Conservation (phyloP, 2,329 filamentous ascomycete species). For the Sporothrix mexicana region DNA sequence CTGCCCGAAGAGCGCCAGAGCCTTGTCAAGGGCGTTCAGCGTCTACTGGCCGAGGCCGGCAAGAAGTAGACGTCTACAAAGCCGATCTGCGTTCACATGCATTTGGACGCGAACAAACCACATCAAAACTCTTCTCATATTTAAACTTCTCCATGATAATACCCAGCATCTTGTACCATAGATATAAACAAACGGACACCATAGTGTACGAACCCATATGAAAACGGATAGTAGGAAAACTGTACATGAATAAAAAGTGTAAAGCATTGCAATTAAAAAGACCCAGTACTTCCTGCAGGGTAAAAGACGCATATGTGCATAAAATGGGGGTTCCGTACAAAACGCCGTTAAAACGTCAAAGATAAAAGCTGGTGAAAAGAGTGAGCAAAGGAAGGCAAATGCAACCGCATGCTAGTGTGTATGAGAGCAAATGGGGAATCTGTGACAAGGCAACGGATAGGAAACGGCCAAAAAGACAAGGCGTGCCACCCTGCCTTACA, state of each 20-base stretch:
- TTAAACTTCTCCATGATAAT: conserved; percentile 5
- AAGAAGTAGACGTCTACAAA: conserved; percentile 16
- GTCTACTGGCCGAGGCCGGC: conserved; percentile 55
- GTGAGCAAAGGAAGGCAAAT: not conserved
- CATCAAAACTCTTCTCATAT: conserved; percentile 9
- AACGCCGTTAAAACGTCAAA: conserved; percentile 18
- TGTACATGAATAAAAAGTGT: not conserved
- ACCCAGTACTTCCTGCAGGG: not conserved
- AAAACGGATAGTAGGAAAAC: not conserved
- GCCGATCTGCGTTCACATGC: not conserved
- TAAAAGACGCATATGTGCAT: conserved; percentile 4
- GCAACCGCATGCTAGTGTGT: conserved; percentile 24
- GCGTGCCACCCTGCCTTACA: conserved; percentile 55
- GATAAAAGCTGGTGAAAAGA: not conserved
- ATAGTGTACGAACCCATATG: conserved; percentile 10
- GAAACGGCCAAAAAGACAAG: too few relatives aligned
- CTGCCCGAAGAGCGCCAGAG: conserved; percentile 69
- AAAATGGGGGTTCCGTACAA: not conserved
- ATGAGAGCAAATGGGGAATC: not conserved
- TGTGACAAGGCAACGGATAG: conserved; percentile 7
- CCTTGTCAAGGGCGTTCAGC: conserved; percentile 67
- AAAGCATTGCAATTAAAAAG: not conserved
- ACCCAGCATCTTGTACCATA: conserved; percentile 23
- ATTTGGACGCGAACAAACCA: not conserved
- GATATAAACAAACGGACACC: conserved; percentile 1